Base-by-base conservation (phyloP, 2,329 filamentous ascomycete genomes). In the Penicillium hordei region DNA sequence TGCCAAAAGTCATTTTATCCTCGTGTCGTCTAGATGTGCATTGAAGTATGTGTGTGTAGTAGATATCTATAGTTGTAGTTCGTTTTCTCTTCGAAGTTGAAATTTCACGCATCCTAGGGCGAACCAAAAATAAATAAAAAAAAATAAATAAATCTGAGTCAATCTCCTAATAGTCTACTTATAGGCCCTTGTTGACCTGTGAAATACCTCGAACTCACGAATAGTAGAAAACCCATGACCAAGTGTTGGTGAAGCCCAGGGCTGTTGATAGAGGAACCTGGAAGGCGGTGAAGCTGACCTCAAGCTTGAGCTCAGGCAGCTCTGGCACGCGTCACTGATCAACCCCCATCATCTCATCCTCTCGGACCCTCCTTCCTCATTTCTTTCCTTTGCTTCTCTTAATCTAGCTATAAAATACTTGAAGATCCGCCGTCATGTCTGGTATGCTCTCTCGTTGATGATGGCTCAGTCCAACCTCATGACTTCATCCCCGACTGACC, bases 231-330 rank as follows among this genome's bases (percentile, higher is more conserved):
- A 29, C 15, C 9, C 7, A 23, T 38, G 48, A 23, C 10, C 27
- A 27, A 33, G 6, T 10, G 34, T 17, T 12, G 19, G 12, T 33
- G 29, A 52, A 17, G 39, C 8, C 15, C 15, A 34, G 15, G 15
- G 33, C 33, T 45, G 39, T 25, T 34, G 7, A 45, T 52, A 52
- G 9, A 43, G 48, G 40, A 27, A 36, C 40, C 17, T 39, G 9
- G 54, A 72, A 73, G 71, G 71, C 71, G 72, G 72, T 74, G 70
- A 71, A 65, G 66, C 68, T 64, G 69, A 67, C 60, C 66, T 70
- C 67, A 66, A 70, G 68, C 69, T 71, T 62, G 65, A 73, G 72
- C 70, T 73, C 69, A 74, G 72, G 70, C 71, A 73, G 63, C 71
- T 70, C 63, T 67, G 63, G 68, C 68, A 72, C 72, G 72, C 73